These are phyloP conservation scores for Begonia fuchsioides DNA, from an alignment of 306 rosid species.

Conservation along the genomic window DNA sequence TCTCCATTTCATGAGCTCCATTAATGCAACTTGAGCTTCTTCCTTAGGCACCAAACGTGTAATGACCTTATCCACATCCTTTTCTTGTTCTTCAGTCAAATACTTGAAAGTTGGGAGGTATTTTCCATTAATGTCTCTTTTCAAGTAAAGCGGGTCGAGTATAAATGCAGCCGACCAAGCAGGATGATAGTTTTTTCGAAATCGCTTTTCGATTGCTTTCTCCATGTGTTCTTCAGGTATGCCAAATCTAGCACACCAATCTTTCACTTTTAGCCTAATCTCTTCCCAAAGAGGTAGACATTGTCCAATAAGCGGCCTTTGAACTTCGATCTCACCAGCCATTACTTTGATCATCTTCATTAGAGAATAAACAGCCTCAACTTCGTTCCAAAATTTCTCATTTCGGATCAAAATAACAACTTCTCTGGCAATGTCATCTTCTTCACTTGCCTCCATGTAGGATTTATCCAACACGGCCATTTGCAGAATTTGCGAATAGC, in stretches of 20 bases:
- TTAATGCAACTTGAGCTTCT: constrained; percentile 86
- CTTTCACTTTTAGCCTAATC: constrained; percentile 59
- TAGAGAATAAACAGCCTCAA: constrained; percentile 77
- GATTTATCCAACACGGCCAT: constrained; percentile 64
- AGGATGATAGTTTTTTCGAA: constrained; percentile 73
- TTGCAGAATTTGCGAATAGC: constrained; percentile 56
- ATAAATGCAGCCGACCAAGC: constrained; percentile 96
- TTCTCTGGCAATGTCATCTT: constrained; percentile 55
- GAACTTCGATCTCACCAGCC: constrained; percentile 72
- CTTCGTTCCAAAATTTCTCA: constrained; percentile 70
- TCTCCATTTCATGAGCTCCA: constrained; percentile 98
- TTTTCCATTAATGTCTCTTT: constrained; percentile 68
- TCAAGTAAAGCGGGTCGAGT: constrained; percentile 89
- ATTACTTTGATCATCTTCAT: constrained; percentile 56
- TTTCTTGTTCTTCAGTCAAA: constrained; percentile 76
- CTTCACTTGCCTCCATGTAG: constrained; percentile 40
- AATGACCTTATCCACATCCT: constrained; percentile 82
- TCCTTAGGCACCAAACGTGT: constrained; percentile 67
- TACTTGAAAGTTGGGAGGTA: constrained; percentile 90
- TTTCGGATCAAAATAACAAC: constrained; percentile 54
- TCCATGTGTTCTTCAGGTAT: constrained; percentile 53
- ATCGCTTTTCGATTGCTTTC: constrained; percentile 55
- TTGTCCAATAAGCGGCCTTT: constrained; percentile 78
- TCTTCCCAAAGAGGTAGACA: constrained; percentile 96
- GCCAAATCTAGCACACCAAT: constrained; percentile 67